phyloP scores from a whole-genome alignment of 2,329 filamentous ascomycete species.

The Epichloe coenophiala region DNA sequence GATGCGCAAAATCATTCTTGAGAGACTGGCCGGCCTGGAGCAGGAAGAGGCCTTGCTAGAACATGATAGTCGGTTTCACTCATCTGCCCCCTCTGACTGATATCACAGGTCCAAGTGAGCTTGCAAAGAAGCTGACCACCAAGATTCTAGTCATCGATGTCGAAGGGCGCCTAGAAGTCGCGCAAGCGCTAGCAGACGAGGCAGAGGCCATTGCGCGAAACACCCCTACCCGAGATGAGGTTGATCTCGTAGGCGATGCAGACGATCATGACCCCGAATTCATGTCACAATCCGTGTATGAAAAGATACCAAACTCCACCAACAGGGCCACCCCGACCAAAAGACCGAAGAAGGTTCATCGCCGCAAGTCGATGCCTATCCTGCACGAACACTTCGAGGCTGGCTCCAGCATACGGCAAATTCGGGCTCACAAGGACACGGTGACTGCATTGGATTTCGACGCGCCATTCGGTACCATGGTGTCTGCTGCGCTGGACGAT shows the following conservation, averaged over 20 bases:
- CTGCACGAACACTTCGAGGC: constrained; percentile 91
- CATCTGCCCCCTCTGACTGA: neutral
- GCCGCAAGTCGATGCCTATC: constrained; percentile 80
- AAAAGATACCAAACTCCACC: constrained; percentile 59
- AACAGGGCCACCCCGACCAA: constrained; percentile 30
- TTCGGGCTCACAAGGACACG: constrained; percentile 76
- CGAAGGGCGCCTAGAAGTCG: constrained; percentile 47
- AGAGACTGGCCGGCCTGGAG: constrained; percentile 73
- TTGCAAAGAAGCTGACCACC: neutral
- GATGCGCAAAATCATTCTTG: constrained; percentile 85
- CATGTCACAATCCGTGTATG: constrained; percentile 97
- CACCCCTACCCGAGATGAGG: constrained; percentile 37
- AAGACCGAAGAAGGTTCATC: constrained; percentile 39
- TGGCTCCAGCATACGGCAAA: constrained; percentile 74
- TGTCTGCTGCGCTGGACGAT: constrained; percentile 84
- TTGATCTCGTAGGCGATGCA: constrained; percentile 37
- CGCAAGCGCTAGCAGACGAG: constrained; percentile 45
- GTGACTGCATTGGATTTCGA: constrained; percentile 93
- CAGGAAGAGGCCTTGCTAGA: constrained; percentile 84
- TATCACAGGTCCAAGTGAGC: neutral
- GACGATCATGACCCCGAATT: constrained; percentile 46
- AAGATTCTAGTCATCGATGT: constrained; percentile 41
- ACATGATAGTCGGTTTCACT: constrained; percentile 57
- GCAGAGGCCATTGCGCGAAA: constrained; percentile 41
- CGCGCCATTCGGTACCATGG: constrained; percentile 89